Percentiles rank a stretch among this genome's conserved stretches.
phyloP scores from a whole-genome alignment of 192 early-diverging fungal species.

The Backusella westeae region DNA sequence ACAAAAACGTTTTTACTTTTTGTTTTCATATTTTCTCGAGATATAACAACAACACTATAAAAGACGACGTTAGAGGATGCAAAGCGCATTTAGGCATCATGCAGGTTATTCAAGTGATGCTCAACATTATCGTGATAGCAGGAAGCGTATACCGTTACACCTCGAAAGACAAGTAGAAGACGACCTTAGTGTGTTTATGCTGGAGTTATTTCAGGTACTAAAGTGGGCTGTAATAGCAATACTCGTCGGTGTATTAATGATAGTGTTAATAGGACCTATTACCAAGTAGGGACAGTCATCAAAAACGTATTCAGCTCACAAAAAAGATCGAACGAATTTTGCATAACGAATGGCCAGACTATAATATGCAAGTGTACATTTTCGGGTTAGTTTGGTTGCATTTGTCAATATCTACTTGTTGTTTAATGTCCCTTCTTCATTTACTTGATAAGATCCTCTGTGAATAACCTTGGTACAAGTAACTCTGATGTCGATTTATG shows the following conservation, averaged over 20 bases:
- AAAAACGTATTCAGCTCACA: constrained; percentile 63
- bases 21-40: neutral
- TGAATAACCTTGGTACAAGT: constrained; percentile 82
- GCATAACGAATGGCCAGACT: constrained; percentile 76
- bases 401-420: neutral
- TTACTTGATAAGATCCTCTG: constrained; percentile 60
- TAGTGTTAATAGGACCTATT: constrained; percentile 42
- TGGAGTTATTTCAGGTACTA: neutral
- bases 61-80: neutral
- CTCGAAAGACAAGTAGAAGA: neutral
- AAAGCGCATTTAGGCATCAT: neutral
- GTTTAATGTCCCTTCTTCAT: neutral
- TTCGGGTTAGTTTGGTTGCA: constrained; percentile 73
- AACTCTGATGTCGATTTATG: constrained; percentile 91
- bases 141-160: neutral
- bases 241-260: neutral
- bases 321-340: constrained; percentile 81
- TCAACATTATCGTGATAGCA: constrained; percentile 1
- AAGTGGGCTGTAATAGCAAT: neutral
- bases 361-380: constrained; percentile 71
- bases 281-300: constrained; percentile 66
- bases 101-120: neutral
- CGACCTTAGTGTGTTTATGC: neutral
- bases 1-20: neutral
- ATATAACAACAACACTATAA: neutral